phyloP scores from a whole-genome alignment of 495 filamentous ascomycete genomes.

The Neurospora terricola region DNA sequence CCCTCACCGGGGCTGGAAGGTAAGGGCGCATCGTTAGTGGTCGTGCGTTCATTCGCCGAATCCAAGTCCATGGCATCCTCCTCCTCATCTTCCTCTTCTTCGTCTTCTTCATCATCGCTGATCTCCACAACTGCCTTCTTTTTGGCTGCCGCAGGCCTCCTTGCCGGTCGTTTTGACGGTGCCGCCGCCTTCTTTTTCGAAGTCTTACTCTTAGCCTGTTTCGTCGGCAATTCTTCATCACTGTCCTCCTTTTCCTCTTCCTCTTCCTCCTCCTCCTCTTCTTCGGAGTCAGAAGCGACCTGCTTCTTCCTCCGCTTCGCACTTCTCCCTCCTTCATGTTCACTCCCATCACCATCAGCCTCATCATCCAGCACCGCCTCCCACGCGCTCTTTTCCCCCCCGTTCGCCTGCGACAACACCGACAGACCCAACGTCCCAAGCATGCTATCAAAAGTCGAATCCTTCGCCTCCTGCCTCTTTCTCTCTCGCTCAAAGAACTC shows the following conservation, averaged over 20 bases:
- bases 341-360: not conserved
- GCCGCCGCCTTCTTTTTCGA: not conserved
- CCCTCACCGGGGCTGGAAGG: conserved; percentile 19
- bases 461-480: conserved; percentile 21
- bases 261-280: conserved; percentile 8
- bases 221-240: conserved; percentile 18
- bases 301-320: conserved; percentile 3
- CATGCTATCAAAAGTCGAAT: conserved; percentile 18
- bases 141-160: not conserved
- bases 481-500: conserved; percentile 64
- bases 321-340: not conserved
- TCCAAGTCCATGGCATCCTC: conserved; percentile 11
- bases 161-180: not conserved
- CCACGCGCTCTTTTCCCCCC: conserved; percentile 1
- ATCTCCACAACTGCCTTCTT: conserved; percentile 5
- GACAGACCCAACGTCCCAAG: conserved; percentile 1
- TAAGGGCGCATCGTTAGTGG: conserved; percentile 16
- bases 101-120: conserved; percentile 16
- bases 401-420: not conserved
- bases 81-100: conserved; percentile 19
- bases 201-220: not conserved
- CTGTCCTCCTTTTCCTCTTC: conserved; percentile 13
- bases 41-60: conserved; percentile 12
- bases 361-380: conserved; percentile 10
- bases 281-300: conserved; percentile 3